Evolutionary conservation across 1,284 basidiomycete genomes (phyloP).

Genomic region (Sanguinoderma infundibulare): DNA sequence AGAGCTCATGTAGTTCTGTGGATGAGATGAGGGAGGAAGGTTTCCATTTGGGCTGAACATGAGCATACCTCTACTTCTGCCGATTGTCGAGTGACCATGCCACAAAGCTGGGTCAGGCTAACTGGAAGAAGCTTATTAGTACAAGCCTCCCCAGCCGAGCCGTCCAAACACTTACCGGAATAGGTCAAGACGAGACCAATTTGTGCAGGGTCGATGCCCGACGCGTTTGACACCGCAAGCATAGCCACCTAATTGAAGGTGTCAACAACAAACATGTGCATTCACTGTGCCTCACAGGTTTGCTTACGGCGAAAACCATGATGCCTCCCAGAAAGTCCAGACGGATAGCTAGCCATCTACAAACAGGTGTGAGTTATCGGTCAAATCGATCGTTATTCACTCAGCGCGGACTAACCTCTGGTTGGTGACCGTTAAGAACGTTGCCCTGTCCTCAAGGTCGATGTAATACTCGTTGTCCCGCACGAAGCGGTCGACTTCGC

Average conservation of each 20-base stretch:
- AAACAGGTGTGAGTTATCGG: background rate
- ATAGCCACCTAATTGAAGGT: constrained; percentile 48
- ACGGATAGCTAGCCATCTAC: constrained; percentile 61
- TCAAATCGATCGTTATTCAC: background rate
- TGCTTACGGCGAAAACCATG: constrained; percentile 65
- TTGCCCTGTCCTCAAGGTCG: constrained; percentile 74
- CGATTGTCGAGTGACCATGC: constrained; percentile 60
- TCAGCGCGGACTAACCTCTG: constrained; percentile 46
- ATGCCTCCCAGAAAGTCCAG: constrained; percentile 75
- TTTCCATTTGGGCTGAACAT: background rate
- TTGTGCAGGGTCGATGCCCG: constrained; percentile 55
- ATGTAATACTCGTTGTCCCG: constrained; percentile 50
- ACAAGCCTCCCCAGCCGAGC: background rate
- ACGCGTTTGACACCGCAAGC: constrained; percentile 53
- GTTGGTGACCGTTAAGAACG: constrained; percentile 75
- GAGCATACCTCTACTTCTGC: constrained; percentile 65
- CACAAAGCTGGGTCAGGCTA: constrained; percentile 58
- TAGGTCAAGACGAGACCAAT: constrained; percentile 71
- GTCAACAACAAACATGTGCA: constrained; percentile 25
- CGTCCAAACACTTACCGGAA: constrained; percentile 50
- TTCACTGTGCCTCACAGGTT: constrained; percentile 13
- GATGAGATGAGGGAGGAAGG: background rate
- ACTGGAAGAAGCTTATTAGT: constrained; percentile 35
- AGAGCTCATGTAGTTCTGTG: constrained; percentile 74
- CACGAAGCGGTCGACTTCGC: constrained; percentile 51